Evolutionary conservation across 2,329 filamentous ascomycete species (phyloP), one percentile per base, ranked within the genome.

Genomic region (Pestalotiopsis sp.): DNA sequence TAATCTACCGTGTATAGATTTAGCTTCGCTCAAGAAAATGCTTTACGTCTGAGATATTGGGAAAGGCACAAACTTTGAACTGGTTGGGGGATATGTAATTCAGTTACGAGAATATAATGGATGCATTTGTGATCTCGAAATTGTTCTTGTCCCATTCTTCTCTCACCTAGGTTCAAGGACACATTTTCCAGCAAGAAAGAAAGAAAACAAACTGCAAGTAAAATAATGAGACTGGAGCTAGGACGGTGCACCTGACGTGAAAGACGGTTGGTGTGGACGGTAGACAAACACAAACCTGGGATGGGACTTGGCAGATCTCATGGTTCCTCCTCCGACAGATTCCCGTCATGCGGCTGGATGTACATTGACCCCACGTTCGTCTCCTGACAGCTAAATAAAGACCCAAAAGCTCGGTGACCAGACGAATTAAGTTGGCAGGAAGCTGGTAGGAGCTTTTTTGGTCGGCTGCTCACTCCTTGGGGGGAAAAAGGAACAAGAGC

Each of bases 381-480:
- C 59, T 36, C 27, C 36, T 62, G 59, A 62, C 59, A 62, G 31
- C 59, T 39, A 14, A n/a, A 20, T 17, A 23, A 59, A 59, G 25
- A 36, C 27, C 36, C 36, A 36, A 62, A 38, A 62, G 59, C 59
- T 62, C 27, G 59, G 31, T 27, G 27, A n/a, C 38, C 27, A 27
- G 14, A 12, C 27, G 59, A 6, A 62, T 17, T 7, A 27, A 59
- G 23, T 17, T 59, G 27, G 25, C 31, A 36, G 38, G 14, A 62
- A 39, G 59, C 20, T 62, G 59, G 59, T 62, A 62, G 25, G 59
- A 62, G 59, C 59, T 62, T 62, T 17, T 58, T 59, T 59, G 25
- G 23, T 20, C 27, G 27, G 25, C 27, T 20, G 59, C 59, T 39
- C 31, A 20, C 7, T 14, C 38, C 14, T 11, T 62, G 59, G 20